Percentiles rank a stretch among this genome's conserved stretches.
phyloP scores from a whole-genome alignment of 164 flowering plant species.

The Hamamelis virginiana region DNA sequence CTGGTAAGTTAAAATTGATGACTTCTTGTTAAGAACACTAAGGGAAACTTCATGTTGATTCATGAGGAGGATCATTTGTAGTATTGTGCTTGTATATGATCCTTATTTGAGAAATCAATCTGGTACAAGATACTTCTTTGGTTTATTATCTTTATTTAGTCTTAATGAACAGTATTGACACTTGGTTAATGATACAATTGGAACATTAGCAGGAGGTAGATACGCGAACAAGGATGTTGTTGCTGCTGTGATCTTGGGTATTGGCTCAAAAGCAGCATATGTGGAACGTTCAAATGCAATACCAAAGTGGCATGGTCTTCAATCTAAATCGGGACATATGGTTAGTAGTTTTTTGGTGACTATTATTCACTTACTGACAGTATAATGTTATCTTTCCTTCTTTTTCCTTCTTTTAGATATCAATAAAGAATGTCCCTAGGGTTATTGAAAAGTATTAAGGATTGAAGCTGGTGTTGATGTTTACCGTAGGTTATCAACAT shows the following conservation, averaged over 20 bases:
- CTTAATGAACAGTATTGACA: too few species aligned
- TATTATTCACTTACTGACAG: neutral
- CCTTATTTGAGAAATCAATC: neutral
- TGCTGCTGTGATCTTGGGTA: conserved; percentile 94
- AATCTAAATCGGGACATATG: conserved; percentile 93
- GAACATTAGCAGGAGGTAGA: conserved; percentile 96
- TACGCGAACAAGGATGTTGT: conserved; percentile 60
- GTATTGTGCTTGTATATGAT: neutral
- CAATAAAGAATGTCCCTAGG: too few species aligned
- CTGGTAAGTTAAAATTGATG: conserved; percentile 51
- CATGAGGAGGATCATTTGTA: neutral
- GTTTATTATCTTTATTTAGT: too few species aligned
- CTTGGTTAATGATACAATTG: conserved; percentile 97
- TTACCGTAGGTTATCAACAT: conserved; percentile 82
- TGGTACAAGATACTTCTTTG: neutral
- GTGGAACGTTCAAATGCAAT: conserved; percentile 90
- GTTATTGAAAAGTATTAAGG: too few species aligned
- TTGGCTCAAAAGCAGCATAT: conserved; percentile 99
- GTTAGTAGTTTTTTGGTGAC: conserved; percentile 34
- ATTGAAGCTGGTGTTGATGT: neutral
- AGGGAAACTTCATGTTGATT: neutral
- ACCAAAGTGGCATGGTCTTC: conserved; percentile 93
- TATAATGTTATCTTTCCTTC: too few species aligned
- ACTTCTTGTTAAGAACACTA: neutral
- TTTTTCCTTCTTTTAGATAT: too few species aligned